These are phyloP conservation scores for Glarea lozoyensis DNA, from an alignment of 495 filamentous ascomycete species.

Conservation along the genomic window DNA sequence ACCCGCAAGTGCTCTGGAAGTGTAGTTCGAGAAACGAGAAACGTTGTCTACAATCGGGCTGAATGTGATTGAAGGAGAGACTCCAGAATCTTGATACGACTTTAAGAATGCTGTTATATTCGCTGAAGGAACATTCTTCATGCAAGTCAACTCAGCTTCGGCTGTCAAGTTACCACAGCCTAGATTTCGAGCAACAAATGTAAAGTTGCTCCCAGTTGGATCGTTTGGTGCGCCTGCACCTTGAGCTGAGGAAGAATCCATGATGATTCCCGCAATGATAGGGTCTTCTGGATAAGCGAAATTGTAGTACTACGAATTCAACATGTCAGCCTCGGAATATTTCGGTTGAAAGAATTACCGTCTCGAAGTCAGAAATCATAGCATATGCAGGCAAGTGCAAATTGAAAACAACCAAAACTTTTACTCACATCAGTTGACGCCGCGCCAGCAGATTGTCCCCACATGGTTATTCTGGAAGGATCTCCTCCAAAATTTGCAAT, in stretches of 20 bases:
- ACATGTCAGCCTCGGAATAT: too few relatives aligned
- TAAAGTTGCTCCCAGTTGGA: not conserved
- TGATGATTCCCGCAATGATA: constrained; percentile 34
- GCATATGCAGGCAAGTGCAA: too few relatives aligned
- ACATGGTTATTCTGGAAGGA: constrained; percentile 22
- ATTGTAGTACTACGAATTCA: too few relatives aligned
- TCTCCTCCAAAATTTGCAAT: constrained; percentile 65
- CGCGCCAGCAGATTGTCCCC: constrained; percentile 39
- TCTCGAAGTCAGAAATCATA: too few relatives aligned
- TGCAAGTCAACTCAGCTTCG: not conserved
- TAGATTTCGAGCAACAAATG: not conserved
- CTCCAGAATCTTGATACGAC: not conserved
- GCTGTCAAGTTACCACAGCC: not conserved
- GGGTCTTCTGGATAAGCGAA: constrained; percentile 38
- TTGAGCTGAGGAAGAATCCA: constrained; percentile 33
- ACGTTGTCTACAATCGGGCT: not conserved
- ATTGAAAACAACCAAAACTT: too few relatives aligned
- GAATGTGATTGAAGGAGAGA: not conserved
- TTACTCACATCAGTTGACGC: constrained; percentile 31
- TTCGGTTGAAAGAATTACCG: too few relatives aligned
- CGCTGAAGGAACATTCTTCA: not conserved
- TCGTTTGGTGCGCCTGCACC: not conserved
- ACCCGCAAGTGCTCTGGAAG: not conserved
- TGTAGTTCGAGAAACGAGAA: not conserved
- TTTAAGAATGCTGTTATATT: not conserved